Percentiles rank a stretch among this genome's conserved stretches.
phyloP scores from a whole-genome alignment of 1,139 yeast genomes.

The Saccharomyces hybrid region DNA sequence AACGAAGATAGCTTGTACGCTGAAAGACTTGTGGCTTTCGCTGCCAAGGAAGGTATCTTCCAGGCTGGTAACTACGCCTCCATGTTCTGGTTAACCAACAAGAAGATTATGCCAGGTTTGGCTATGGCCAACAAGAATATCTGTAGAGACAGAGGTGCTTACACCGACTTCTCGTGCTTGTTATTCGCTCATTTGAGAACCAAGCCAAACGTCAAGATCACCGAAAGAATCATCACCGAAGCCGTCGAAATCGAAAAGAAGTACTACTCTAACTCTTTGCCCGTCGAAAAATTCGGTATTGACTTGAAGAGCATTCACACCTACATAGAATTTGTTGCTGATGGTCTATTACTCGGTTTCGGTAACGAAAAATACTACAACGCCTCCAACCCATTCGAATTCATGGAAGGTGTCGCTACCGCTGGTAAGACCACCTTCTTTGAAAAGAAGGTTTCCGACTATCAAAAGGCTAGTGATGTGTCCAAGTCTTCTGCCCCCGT shows the following conservation, averaged over 20 bases:
- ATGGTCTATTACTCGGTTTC: slow-evolving; percentile 77
- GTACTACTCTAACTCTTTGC: slow-evolving; percentile 89
- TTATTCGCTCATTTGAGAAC: slow-evolving; percentile 86
- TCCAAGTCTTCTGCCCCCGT: slow-evolving; percentile 35
- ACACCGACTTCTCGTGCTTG: slow-evolving; percentile 95
- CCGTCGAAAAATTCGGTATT: slow-evolving; percentile 89
- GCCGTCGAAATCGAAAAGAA: slow-evolving; percentile 93
- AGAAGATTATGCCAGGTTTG: slow-evolving; percentile 97
- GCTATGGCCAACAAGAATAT: slow-evolving; percentile 94
- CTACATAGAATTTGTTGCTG: slow-evolving; percentile 96
- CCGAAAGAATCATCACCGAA: slow-evolving; percentile 81
- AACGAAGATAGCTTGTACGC: slow-evolving; percentile 82
- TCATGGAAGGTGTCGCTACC: slow-evolving; percentile 95
- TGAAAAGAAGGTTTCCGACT: slow-evolving; percentile 97
- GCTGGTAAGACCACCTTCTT: slow-evolving; percentile 98
- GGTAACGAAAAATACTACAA: slow-evolving; percentile 88
- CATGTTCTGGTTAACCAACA: slow-evolving; percentile 94
- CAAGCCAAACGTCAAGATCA: slow-evolving; percentile 73
- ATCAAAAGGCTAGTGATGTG: slow-evolving; percentile 98
- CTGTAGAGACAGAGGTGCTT: slow-evolving; percentile 97
- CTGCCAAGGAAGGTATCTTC: slow-evolving; percentile 98
- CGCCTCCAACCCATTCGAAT: slow-evolving; percentile 90
- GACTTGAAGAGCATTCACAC: slow-evolving; percentile 88
- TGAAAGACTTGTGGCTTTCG: slow-evolving; percentile 95
- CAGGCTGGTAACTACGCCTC: slow-evolving; percentile 97